Percentiles rank a stretch among this genome's conserved stretches.
Evolutionary conservation across 129 eudicot genomes (phyloP).

Genomic region (Heracleum sosnowskyi): DNA sequence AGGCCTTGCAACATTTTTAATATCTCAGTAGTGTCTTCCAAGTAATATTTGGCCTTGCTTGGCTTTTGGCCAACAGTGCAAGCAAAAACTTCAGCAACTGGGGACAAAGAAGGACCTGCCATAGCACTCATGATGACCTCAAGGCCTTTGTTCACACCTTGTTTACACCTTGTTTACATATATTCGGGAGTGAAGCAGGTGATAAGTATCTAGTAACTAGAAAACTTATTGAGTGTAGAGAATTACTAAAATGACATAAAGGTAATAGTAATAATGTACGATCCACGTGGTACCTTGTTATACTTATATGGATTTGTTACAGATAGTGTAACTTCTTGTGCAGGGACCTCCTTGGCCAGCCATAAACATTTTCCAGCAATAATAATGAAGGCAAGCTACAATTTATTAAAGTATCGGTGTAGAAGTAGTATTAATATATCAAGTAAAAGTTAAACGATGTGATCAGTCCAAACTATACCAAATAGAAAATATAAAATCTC

Average conservation of each 20-base stretch:
- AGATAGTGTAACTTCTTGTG: conserved; percentile 66
- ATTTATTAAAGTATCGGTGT: background rate
- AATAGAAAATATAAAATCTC: too few species aligned
- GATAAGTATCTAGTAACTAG: background rate
- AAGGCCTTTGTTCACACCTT: conserved; percentile 84
- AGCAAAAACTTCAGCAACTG: conserved; percentile 76
- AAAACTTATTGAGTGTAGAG: background rate
- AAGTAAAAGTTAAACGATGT: background rate
- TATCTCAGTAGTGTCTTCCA: conserved; percentile 66
- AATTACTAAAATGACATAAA: too few species aligned
- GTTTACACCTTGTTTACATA: conserved; percentile 49
- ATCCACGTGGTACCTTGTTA: conserved; percentile 40
- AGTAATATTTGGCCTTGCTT: conserved; percentile 78
- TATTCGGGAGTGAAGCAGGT: background rate
- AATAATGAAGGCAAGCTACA: conserved; percentile 75
- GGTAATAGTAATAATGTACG: too few species aligned
- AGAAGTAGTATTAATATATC: background rate
- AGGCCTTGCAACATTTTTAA: conserved; percentile 72
- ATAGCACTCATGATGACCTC: conserved; percentile 64
- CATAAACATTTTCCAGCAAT: conserved; percentile 69
- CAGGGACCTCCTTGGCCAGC: conserved; percentile 71
- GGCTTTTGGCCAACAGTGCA: conserved; percentile 95
- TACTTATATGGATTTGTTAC: conserved; percentile 77
- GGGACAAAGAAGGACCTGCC: conserved; percentile 50
- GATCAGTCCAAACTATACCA: background rate